Conservation (phyloP, 164 flowering plant genomes). For the Kalanchoe fedtschenkoi region DNA sequence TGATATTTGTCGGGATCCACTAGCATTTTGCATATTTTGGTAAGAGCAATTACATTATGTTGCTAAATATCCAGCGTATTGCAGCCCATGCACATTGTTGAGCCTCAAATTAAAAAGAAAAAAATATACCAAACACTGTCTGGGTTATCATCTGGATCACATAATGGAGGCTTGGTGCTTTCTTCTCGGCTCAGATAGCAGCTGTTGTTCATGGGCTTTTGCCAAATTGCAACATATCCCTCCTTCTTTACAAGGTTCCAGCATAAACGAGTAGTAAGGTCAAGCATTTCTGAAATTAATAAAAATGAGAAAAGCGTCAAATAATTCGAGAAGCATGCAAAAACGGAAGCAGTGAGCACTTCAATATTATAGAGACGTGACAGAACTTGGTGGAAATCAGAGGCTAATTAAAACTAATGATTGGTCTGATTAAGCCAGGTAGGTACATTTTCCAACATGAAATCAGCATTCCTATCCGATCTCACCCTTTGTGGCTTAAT, state of each 20-base stretch:
- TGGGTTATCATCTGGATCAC: conserved; percentile 67
- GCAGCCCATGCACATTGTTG: not conserved
- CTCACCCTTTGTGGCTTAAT: not conserved
- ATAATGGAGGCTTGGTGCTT: conserved; percentile 51
- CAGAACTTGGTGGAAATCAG: no score
- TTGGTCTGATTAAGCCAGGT: not conserved
- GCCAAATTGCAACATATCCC: conserved; percentile 84
- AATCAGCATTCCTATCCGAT: no score
- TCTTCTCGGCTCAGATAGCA: conserved; percentile 61
- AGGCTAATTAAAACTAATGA: not conserved
- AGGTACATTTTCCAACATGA: not conserved
- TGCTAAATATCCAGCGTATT: not conserved
- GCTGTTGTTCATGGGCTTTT: conserved; percentile 58
- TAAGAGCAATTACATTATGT: not conserved
- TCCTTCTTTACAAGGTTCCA: conserved; percentile 80
- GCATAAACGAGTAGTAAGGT: conserved; percentile 66
- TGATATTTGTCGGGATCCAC: no score
- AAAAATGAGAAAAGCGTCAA: not conserved
- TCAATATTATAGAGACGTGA: no score
- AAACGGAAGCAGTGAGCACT: not conserved
- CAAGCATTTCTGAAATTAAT: conserved; percentile 50
- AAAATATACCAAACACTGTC: conserved; percentile 66
- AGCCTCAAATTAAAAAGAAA: not conserved
- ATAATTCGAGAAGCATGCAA: not conserved
- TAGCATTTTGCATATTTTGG: no score